Percentiles rank a stretch among this genome's conserved stretches.
Evolutionary conservation across 192 early-diverging fungal genomes (phyloP).

Genomic region (Spizellomyces punctatus): DNA sequence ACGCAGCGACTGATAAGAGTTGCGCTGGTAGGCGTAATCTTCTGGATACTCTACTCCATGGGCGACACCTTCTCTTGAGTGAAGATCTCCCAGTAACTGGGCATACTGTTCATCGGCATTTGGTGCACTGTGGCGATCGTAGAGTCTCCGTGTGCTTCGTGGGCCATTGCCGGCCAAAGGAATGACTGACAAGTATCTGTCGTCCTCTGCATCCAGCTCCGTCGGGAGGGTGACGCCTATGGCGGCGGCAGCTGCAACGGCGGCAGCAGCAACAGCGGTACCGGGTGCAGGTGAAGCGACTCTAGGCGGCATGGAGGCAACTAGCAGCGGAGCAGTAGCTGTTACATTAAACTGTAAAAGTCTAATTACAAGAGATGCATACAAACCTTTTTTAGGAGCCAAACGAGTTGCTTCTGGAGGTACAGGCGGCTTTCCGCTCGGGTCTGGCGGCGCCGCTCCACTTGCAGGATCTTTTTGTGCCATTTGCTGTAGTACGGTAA

Average conservation of each 20-base stretch:
- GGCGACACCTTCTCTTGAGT: background rate
- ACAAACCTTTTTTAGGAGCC: background rate
- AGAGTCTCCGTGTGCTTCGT: slow-evolving; percentile 43
- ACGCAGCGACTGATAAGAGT: slow-evolving; percentile 10
- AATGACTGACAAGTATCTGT: slow-evolving; percentile 23
- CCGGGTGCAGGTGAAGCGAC: slow-evolving; percentile 11
- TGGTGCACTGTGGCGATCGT: slow-evolving; percentile 56
- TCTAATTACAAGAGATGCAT: background rate
- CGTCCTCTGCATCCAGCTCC: slow-evolving; percentile 20
- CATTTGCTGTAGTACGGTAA: slow-evolving; percentile 91
- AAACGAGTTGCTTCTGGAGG: background rate
- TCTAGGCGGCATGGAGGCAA: slow-evolving; percentile 16
- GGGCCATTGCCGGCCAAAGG: slow-evolving; percentile 7
- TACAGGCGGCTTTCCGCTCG: background rate
- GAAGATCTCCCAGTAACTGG: slow-evolving; percentile 19
- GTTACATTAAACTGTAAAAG: background rate
- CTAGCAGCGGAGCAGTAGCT: slow-evolving; percentile 10
- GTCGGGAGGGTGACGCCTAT: slow-evolving; percentile 9
- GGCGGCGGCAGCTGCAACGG: background rate
- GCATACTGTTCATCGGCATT: slow-evolving; percentile 40
- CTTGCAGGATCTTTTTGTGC: slow-evolving; percentile 75
- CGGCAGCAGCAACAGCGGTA: background rate
- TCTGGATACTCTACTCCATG: background rate
- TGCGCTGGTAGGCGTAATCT: slow-evolving; percentile 1
- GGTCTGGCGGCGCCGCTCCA: slow-evolving; percentile 3